Conservation (phyloP, 306 rosid species). For the Gastrolobium bilobum region DNA sequence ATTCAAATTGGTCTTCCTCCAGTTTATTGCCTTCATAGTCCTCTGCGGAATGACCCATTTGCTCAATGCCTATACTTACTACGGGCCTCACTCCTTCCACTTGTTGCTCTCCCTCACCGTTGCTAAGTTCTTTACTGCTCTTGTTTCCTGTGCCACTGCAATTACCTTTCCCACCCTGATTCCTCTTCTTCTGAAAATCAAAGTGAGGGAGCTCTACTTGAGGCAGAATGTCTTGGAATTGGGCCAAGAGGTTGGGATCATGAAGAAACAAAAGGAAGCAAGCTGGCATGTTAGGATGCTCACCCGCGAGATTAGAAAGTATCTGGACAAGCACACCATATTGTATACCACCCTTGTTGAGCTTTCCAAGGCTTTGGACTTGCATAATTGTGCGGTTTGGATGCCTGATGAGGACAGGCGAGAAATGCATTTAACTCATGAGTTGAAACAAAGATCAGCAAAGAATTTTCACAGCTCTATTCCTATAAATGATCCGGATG, state of each 20-base stretch:
- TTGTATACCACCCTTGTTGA: conserved; percentile 83
- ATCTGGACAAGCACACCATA: conserved; percentile 82
- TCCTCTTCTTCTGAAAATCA: conserved; percentile 80
- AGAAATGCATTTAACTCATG: conserved; percentile 75
- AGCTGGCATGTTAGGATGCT: conserved; percentile 91
- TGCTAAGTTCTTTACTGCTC: conserved; percentile 83
- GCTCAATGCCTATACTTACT: conserved; percentile 83
- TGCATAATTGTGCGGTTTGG: conserved; percentile 88
- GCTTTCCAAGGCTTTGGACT: conserved; percentile 78
- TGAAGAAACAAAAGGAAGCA: conserved; percentile 82
- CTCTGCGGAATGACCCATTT: conserved; percentile 91
- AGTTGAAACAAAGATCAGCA: conserved; percentile 60
- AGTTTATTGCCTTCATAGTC: conserved; percentile 87
- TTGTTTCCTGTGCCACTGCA: conserved; percentile 87
- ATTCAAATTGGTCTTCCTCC: conserved; percentile 85
- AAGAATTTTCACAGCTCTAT: conserved; percentile 56
- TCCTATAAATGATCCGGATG: conserved; percentile 67
- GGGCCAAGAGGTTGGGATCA: conserved; percentile 84
- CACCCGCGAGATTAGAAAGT: conserved; percentile 76
- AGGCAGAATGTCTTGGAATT: conserved; percentile 78
- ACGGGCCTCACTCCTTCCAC: conserved; percentile 73
- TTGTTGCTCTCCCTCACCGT: conserved; percentile 70
- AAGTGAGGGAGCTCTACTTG: conserved; percentile 79
- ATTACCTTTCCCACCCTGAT: conserved; percentile 75
- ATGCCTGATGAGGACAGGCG: conserved; percentile 70